phyloP scores from a whole-genome alignment of 495 filamentous ascomycete genomes.

The Penicillium steckii region DNA sequence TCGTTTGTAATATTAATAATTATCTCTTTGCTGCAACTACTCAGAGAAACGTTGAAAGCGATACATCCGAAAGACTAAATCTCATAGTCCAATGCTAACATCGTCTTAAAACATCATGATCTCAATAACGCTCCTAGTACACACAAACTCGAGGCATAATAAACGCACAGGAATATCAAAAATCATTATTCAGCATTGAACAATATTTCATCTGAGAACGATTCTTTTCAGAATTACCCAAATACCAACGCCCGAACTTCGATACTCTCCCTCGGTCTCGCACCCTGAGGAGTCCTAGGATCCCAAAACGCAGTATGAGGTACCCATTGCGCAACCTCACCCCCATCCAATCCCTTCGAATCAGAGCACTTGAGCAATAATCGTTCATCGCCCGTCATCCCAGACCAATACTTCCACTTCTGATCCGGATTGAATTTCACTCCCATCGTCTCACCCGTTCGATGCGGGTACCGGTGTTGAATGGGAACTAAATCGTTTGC shows the following conservation, averaged over 20 bases:
- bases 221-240: conserved; percentile 59
- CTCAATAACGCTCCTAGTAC: too few species aligned
- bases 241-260: conserved; percentile 85
- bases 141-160: too few species aligned
- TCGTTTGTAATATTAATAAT: conserved; percentile 12
- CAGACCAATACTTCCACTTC: conserved; percentile 77
- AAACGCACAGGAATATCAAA: too few species aligned
- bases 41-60: too few species aligned
- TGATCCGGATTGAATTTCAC: conserved; percentile 59
- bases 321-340: conserved; percentile 60
- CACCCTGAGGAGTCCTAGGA: conserved; percentile 60
- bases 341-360: conserved; percentile 41
- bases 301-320: conserved; percentile 84
- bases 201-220: too few species aligned
- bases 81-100: too few species aligned
- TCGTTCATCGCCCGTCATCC: conserved; percentile 72
- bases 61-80: too few species aligned
- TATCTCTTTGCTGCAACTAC: conserved; percentile 15
- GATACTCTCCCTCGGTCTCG: conserved; percentile 72
- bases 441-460: conserved; percentile 74
- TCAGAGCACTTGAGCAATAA: conserved; percentile 84
- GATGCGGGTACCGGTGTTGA: conserved; percentile 72
- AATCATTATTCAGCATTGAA: too few species aligned
- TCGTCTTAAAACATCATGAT: too few species aligned
- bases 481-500: conserved; percentile 63